These are phyloP conservation scores for Phaeosphaeriaceae sp. DNA, from an alignment of 2,329 filamentous ascomycete species.

Conservation along the genomic window DNA sequence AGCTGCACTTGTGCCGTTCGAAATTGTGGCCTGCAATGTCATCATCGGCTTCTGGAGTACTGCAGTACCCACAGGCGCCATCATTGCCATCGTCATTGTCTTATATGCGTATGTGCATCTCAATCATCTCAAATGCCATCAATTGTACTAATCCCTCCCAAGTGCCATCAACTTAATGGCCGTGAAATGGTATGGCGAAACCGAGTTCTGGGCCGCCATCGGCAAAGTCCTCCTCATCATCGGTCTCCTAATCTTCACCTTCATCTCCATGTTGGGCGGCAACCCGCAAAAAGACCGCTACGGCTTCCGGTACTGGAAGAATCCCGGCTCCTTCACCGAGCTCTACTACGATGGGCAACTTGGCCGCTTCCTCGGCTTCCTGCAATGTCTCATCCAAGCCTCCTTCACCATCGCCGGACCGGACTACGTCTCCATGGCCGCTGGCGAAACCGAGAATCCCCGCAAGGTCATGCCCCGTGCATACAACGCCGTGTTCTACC, in stretches of 20 bases:
- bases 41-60: slow-evolving; percentile 59
- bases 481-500: slow-evolving; percentile 81
- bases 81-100: slow-evolving; percentile 68
- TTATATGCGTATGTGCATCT: slow-evolving; percentile 62
- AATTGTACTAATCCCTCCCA: slow-evolving; percentile 14
- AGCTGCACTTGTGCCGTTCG: slow-evolving; percentile 72
- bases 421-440: slow-evolving; percentile 59
- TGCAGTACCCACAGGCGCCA: slow-evolving; percentile 64
- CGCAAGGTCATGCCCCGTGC: slow-evolving; percentile 70
- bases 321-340: slow-evolving; percentile 74
- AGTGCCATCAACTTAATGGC: slow-evolving; percentile 72
- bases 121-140: background rate
- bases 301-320: slow-evolving; percentile 59
- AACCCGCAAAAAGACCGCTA: slow-evolving; percentile 68
- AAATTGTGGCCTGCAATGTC: slow-evolving; percentile 62
- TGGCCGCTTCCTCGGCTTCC: slow-evolving; percentile 78
- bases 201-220: slow-evolving; percentile 79
- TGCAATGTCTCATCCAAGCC: slow-evolving; percentile 74
- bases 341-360: slow-evolving; percentile 71
- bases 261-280: slow-evolving; percentile 83
- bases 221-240: slow-evolving; percentile 59
- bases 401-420: slow-evolving; percentile 58
- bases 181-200: slow-evolving; percentile 56
- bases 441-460: slow-evolving; percentile 57
- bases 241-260: slow-evolving; percentile 65